Evolutionary conservation across 306 rosid species (phyloP).

Genomic region (Mimosa pudica): DNA sequence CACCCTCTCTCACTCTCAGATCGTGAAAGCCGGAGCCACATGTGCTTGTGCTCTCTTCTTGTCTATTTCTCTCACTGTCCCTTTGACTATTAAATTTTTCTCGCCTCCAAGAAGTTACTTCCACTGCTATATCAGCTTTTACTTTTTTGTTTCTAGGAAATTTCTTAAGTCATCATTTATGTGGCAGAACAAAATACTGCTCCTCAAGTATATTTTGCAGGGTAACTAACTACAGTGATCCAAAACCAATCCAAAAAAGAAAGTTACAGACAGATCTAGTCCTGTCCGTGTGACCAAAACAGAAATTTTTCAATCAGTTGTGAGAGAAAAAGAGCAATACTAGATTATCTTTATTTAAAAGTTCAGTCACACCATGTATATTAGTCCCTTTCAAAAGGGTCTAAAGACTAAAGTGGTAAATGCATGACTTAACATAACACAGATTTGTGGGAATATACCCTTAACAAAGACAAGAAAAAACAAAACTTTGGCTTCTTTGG

Average conservation of each 20-base stretch:
- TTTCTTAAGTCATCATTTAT: conserved; percentile 24
- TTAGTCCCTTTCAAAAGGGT: conserved; percentile 39
- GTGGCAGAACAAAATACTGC: conserved; percentile 29
- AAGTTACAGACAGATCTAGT: conserved; percentile 7
- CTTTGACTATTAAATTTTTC: conserved; percentile 20
- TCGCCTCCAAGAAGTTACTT: conserved; percentile 22
- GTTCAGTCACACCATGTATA: conserved; percentile 23
- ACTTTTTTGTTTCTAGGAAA: conserved; percentile 27
- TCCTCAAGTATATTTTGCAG: conserved; percentile 24
- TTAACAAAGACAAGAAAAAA: conserved; percentile 27
- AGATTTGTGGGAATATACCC: conserved; percentile 32
- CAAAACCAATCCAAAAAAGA: conserved; percentile 16
- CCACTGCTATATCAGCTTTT: conserved; percentile 33
- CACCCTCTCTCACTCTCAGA: conserved; percentile 32
- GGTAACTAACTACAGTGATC: conserved; percentile 31
- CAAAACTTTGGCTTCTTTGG: conserved; percentile 43
- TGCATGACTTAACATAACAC: conserved; percentile 8
- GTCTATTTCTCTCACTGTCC: conserved; percentile 46
- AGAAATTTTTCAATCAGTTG: conserved; percentile 32
- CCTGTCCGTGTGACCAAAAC: conserved; percentile 32
- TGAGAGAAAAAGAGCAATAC: conserved; percentile 32
- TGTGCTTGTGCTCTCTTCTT: conserved; percentile 42
- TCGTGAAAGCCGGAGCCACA: conserved; percentile 58
- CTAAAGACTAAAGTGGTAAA: neutral
- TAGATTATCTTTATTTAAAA: conserved; percentile 22